Percentiles rank a stretch among this genome's conserved stretches.
phyloP scores from a whole-genome alignment of 2,329 filamentous ascomycete genomes.

The Neonectria neomacrospora region DNA sequence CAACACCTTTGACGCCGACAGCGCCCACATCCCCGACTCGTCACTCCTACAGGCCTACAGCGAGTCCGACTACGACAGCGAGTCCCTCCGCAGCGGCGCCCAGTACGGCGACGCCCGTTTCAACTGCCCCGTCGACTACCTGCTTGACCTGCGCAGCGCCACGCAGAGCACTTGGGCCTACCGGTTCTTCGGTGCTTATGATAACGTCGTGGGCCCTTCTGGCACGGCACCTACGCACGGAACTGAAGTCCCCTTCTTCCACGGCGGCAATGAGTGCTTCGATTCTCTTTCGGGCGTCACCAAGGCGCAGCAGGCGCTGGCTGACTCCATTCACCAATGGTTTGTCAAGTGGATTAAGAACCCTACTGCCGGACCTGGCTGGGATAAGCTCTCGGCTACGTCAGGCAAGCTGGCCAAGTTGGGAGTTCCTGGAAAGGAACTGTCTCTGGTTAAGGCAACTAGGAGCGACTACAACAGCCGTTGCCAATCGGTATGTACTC shows the following conservation, averaged over 20 bases:
- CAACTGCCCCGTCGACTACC: slow-evolving; percentile 54
- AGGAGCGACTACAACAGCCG: slow-evolving; percentile 32
- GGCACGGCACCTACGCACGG: slow-evolving; percentile 42
- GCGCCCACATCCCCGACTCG: slow-evolving; percentile 34
- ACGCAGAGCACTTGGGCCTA: slow-evolving; percentile 56
- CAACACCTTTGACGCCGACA: slow-evolving; percentile 41
- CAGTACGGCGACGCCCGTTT: slow-evolving; percentile 60
- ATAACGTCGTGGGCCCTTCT: slow-evolving; percentile 51
- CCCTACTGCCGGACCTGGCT: slow-evolving; percentile 54
- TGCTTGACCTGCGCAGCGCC: slow-evolving; percentile 52
- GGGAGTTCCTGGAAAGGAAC: slow-evolving; percentile 38
- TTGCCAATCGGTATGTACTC: slow-evolving; percentile 33
- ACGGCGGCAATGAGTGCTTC: slow-evolving; percentile 58
- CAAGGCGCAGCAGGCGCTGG: slow-evolving; percentile 52
- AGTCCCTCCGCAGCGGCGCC: slow-evolving; percentile 54
- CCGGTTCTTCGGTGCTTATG: slow-evolving; percentile 56
- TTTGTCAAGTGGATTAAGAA: slow-evolving; percentile 58
- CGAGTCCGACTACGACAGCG: slow-evolving; percentile 49
- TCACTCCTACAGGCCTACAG: slow-evolving; percentile 32
- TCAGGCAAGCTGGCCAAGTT: slow-evolving; percentile 35
- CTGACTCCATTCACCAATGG: slow-evolving; percentile 55
- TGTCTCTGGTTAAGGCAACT: slow-evolving; percentile 21
- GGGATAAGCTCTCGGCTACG: slow-evolving; percentile 46
- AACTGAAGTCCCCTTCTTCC: slow-evolving; percentile 56
- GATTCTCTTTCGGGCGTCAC: slow-evolving; percentile 48